These are phyloP conservation scores for Cercospora zeae-maydis DNA, from an alignment of 2,329 filamentous ascomycete species.

Conservation along the genomic window DNA sequence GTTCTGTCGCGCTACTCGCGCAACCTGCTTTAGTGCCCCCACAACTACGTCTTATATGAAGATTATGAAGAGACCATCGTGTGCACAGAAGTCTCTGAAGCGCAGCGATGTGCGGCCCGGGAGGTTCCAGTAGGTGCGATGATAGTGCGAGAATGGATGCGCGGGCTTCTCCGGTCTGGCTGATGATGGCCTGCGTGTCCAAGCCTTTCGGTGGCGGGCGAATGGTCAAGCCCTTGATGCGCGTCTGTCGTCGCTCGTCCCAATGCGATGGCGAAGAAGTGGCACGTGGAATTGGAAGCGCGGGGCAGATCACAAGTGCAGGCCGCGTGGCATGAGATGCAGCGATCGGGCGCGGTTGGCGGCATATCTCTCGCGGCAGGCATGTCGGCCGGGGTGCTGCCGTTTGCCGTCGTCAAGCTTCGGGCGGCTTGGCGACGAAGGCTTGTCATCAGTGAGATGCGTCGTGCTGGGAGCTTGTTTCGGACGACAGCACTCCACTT, in stretches of 20 bases:
- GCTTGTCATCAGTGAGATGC: constrained; percentile 1
- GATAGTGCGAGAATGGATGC: neutral
- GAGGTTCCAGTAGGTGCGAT: neutral
- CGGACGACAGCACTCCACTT: neutral
- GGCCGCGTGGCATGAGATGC: neutral
- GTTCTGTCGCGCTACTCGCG: neutral
- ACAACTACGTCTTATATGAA: no score
- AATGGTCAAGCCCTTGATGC: neutral
- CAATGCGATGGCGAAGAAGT: neutral
- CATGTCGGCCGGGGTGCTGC: neutral
- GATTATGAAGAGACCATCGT: neutral
- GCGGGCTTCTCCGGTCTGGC: no score
- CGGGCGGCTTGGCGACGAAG: neutral
- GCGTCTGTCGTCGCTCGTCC: neutral
- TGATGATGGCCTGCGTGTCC: no score
- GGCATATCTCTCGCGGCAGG: neutral
- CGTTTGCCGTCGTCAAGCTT: constrained; percentile 1
- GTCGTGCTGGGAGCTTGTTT: neutral
- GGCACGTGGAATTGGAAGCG: neutral
- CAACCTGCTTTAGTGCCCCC: no score
- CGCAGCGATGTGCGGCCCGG: neutral
- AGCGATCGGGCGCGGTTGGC: no score
- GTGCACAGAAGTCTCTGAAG: neutral
- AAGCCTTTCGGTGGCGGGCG: neutral
- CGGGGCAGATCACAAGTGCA: neutral